Evolutionary conservation across 257 asterid species (phyloP).

Genomic region (Rauvolfia tetraphylla): DNA sequence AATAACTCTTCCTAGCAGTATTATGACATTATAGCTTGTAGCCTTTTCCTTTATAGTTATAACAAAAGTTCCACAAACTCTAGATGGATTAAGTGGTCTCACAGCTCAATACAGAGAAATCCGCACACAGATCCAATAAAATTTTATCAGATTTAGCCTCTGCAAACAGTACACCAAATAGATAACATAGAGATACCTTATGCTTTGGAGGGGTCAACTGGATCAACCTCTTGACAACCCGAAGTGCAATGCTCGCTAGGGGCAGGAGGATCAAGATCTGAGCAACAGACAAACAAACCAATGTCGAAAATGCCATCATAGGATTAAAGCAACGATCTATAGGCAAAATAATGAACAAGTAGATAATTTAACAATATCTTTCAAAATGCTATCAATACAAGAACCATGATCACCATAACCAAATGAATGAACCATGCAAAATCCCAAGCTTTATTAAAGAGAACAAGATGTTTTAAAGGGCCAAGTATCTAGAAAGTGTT

Average conservation of each 20-base stretch:
- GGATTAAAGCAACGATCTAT: neutral
- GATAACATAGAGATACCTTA: conserved; percentile 47
- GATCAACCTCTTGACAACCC: conserved; percentile 75
- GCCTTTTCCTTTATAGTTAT: neutral
- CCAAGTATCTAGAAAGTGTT: neutral
- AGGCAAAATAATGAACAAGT: neutral
- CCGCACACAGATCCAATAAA: neutral
- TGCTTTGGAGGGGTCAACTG: conserved; percentile 78
- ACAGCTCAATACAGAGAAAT: neutral
- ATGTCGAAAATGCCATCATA: neutral
- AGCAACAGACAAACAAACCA: conserved; percentile 8
- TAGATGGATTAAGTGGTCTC: neutral
- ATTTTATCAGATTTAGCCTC: neutral
- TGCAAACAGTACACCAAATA: conserved; percentile 7
- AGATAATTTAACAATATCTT: neutral
- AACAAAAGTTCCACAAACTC: neutral
- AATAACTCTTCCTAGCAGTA: neutral
- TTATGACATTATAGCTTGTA: neutral
- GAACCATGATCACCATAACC: neutral
- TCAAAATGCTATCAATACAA: neutral
- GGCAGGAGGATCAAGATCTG: conserved; percentile 90
- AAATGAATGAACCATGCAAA: neutral
- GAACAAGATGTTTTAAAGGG: neutral
- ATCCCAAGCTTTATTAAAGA: neutral
- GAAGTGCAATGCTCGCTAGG: conserved; percentile 77